Percentiles rank a stretch among this genome's conserved stretches.
Evolutionary conservation across 2,329 filamentous ascomycete genomes (phyloP).

Genomic region (Hymenoscyphus albidus): DNA sequence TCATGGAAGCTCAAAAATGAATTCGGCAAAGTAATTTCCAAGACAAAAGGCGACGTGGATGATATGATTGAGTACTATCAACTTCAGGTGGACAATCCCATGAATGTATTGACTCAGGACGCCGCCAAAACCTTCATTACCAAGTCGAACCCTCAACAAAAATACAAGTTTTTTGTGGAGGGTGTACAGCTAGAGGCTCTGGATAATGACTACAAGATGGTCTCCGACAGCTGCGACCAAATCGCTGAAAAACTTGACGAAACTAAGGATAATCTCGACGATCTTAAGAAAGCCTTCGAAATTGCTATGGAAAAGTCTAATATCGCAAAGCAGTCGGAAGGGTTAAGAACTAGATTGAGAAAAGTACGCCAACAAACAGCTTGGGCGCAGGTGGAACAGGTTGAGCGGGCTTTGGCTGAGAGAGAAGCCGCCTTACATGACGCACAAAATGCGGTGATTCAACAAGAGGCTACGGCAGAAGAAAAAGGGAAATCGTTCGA

Average conservation of each 20-base stretch:
- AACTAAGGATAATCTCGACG: slow-evolving; percentile 59
- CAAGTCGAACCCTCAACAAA: slow-evolving; percentile 73
- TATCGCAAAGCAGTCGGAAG: slow-evolving; percentile 61
- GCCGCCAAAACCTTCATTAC: slow-evolving; percentile 92
- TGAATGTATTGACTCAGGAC: slow-evolving; percentile 94
- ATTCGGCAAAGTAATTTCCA: slow-evolving; percentile 67
- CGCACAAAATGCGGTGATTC: slow-evolving; percentile 37
- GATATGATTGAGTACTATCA: slow-evolving; percentile 92
- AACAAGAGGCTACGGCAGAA: slow-evolving; percentile 44
- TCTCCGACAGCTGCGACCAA: slow-evolving; percentile 73
- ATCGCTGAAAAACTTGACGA: slow-evolving; percentile 61
- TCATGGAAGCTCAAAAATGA: slow-evolving; percentile 84
- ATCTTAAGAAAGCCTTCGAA: slow-evolving; percentile 54
- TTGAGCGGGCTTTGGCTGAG: slow-evolving; percentile 55
- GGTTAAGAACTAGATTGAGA: slow-evolving; percentile 57
- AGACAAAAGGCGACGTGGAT: slow-evolving; percentile 81
- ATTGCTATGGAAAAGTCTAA: slow-evolving; percentile 63
- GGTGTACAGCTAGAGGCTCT: slow-evolving; percentile 91
- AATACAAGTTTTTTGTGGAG: slow-evolving; percentile 95
- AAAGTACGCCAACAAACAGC: slow-evolving; percentile 57
- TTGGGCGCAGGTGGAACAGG: slow-evolving; percentile 82
- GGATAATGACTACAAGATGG: slow-evolving; percentile 83
- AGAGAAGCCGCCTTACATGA: slow-evolving; percentile 37
- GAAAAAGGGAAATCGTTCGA: slow-evolving; percentile 42
- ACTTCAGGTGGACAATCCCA: slow-evolving; percentile 91